Conservation (phyloP, 768 basidiomycete species). For the Mycena haematopus region DNA sequence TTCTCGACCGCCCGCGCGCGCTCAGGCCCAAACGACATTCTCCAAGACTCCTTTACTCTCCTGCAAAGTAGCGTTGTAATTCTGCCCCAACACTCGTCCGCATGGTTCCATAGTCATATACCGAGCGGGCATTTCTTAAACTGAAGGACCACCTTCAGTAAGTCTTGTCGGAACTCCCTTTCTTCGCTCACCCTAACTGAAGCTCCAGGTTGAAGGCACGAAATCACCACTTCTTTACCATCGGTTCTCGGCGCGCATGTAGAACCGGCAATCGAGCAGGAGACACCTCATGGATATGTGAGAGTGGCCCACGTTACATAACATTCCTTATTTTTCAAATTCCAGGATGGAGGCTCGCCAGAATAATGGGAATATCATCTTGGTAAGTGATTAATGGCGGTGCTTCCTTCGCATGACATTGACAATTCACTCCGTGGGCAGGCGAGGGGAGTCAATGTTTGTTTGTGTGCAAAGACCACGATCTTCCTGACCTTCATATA, state of each 20-base stretch:
- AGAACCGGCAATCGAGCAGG: slow-evolving; percentile 34
- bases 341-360: slow-evolving; percentile 51
- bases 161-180: no score
- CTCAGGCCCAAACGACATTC: no score
- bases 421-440: neutral
- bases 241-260: slow-evolving; percentile 3
- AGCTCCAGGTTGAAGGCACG: slow-evolving; percentile 1
- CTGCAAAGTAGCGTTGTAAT: no score
- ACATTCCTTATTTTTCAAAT: neutral
- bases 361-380: slow-evolving; percentile 59
- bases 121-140: no score
- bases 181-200: no score
- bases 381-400: slow-evolving; percentile 34
- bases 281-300: slow-evolving; percentile 51
- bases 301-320: neutral
- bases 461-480: neutral
- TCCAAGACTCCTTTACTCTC: no score
- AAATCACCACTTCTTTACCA: slow-evolving; percentile 10
- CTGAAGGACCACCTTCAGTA: no score
- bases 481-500: neutral
- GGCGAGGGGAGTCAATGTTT: slow-evolving; percentile 31
- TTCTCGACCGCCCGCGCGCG: no score
- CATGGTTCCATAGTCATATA: no score
- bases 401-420: neutral
- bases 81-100: no score